phyloP scores from a whole-genome alignment of 176 grass and related monocot genomes.

The Triticum timopheevii region DNA sequence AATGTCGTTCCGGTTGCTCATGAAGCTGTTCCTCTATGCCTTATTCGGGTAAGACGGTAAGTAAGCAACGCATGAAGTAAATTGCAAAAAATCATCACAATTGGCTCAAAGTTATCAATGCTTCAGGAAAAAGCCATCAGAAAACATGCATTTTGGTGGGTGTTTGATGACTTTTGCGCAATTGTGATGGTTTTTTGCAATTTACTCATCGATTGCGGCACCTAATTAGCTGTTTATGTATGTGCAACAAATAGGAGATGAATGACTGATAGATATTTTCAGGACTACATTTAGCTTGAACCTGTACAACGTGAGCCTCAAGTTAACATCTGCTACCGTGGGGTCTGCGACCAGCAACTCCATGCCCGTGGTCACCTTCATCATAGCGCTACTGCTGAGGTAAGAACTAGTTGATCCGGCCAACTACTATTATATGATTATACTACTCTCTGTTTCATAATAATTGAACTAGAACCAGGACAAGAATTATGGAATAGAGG shows the following conservation, averaged over 20 bases:
- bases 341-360: conserved; percentile 53
- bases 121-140: too few relatives aligned
- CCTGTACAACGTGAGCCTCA: conserved; percentile 58
- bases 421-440: neutral
- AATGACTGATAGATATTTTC: neutral
- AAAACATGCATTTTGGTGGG: too few relatives aligned
- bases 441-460: too few relatives aligned
- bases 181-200: too few relatives aligned
- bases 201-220: neutral
- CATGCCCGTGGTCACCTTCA: conserved; percentile 68
- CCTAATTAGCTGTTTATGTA: neutral
- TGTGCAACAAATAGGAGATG: neutral
- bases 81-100: too few relatives aligned
- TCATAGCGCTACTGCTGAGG: conserved; percentile 58
- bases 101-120: too few relatives aligned
- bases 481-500: too few relatives aligned
- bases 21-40: conserved; percentile 77
- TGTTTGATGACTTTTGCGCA: too few relatives aligned
- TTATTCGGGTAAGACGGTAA: conserved; percentile 12
- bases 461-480: too few relatives aligned
- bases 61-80: neutral
- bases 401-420: neutral
- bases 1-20: conserved; percentile 37
- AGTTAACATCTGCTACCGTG: conserved; percentile 69
- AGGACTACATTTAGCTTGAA: conserved; percentile 59